Evolutionary conservation across 2,329 filamentous ascomycete genomes (phyloP).

Genomic region (Scytalidium sp.): DNA sequence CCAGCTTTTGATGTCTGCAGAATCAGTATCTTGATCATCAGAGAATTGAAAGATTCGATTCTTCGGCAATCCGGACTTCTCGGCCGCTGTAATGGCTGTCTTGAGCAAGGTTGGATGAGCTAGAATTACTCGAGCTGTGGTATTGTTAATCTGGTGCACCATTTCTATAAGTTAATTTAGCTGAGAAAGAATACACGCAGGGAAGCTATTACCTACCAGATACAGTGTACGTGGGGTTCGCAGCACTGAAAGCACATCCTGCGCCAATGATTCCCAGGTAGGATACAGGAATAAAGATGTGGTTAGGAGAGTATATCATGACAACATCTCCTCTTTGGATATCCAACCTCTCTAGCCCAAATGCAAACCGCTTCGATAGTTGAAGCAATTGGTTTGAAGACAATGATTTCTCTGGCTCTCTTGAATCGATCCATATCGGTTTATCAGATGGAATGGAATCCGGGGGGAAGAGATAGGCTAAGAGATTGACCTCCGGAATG

Average conservation of each 20-base stretch:
- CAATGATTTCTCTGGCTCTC: too few species aligned
- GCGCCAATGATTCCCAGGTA: neutral
- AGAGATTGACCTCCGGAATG: slow-evolving; percentile 18
- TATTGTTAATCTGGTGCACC: slow-evolving; percentile 48
- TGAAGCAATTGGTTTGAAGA: too few species aligned
- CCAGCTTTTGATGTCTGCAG: slow-evolving; percentile 56
- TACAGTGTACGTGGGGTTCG: neutral
- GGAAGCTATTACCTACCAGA: neutral
- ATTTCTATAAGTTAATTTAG: slow-evolving; percentile 36
- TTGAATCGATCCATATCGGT: too few species aligned
- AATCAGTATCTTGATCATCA: slow-evolving; percentile 30
- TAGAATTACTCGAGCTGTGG: slow-evolving; percentile 45
- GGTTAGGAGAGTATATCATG: slow-evolving; percentile 2
- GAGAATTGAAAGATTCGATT: slow-evolving; percentile 46
- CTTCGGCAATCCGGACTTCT: slow-evolving; percentile 36
- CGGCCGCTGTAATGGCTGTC: slow-evolving; percentile 40
- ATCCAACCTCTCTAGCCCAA: slow-evolving; percentile 4
- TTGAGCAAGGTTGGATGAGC: slow-evolving; percentile 44
- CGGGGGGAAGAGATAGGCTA: slow-evolving; percentile 22
- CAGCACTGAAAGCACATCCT: slow-evolving; percentile 3
- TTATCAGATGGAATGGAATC: too few species aligned
- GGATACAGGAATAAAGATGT: slow-evolving; percentile 2
- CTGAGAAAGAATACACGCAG: neutral
- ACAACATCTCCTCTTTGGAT: slow-evolving; percentile 1
- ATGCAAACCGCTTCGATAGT: slow-evolving; percentile 9